Evolutionary conservation across 768 basidiomycete genomes (phyloP).

Genomic region (Trametes villosa): DNA sequence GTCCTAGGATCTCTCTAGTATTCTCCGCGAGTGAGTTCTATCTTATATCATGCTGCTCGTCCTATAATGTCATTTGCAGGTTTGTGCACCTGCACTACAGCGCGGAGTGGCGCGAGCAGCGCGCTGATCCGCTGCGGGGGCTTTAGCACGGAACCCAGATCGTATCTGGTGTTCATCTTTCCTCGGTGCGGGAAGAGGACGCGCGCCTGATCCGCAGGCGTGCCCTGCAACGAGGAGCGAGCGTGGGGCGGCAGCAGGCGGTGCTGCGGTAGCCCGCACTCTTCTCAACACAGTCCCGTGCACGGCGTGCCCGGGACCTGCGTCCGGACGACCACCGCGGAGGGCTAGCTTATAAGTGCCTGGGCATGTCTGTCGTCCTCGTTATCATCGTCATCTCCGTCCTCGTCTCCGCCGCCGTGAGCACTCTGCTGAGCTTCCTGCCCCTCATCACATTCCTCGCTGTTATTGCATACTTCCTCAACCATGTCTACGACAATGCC

Average conservation of each 20-base stretch:
- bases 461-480: not conserved
- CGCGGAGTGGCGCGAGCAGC: no score
- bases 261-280: slow-evolving; percentile 9
- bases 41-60: no score
- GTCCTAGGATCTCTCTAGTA: no score
- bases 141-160: not conserved
- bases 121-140: no score
- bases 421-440: slow-evolving; percentile 1
- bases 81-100: no score
- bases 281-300: not conserved
- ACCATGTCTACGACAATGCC: not conserved
- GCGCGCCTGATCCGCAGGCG: slow-evolving; percentile 2
- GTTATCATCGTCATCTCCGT: slow-evolving; percentile 11
- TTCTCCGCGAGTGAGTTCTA: no score
- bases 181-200: not conserved
- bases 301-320: not conserved
- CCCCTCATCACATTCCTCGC: slow-evolving; percentile 3
- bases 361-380: slow-evolving; percentile 4
- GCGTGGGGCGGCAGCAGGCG: slow-evolving; percentile 5
- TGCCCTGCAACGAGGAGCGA: slow-evolving; percentile 2
- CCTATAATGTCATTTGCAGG: no score
- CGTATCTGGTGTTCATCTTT: not conserved
- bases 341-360: not conserved
- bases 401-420: slow-evolving; percentile 1
- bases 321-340: no score